Evolutionary conservation across 2,329 filamentous ascomycete genomes (phyloP), one percentile per base, ranked within the genome.

Genomic region (Fusarium compactum): DNA sequence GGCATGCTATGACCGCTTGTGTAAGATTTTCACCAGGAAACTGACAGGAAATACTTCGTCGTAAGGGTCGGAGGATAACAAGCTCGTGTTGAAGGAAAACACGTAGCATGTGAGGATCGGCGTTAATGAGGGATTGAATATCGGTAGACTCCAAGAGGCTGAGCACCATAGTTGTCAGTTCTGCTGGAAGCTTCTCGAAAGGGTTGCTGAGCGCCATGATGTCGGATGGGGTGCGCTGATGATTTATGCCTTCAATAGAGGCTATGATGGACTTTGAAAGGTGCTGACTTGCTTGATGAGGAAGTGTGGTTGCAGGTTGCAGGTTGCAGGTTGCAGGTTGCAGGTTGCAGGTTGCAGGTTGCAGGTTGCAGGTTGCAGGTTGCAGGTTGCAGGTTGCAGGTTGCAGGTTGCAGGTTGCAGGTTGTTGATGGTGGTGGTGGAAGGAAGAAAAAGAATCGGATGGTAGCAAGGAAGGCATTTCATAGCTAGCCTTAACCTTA

Each of bases 251-350:
- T 34, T 34, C 18, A 5, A 18, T 5, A 18, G 16, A 34, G 32
- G 0, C 5, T 34, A 0, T 0, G 32, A 34, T 34, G 8, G 1
- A 10, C 2, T 34, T 0, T 34, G 16, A 10, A 34, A 18, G 32
- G 0, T 3, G 8, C 5, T 34, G 32, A 18, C 15, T 18, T 18
- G 15, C 15, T 34, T 18, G 15, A 34, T 34, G 8, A 34, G 15
- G 32, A 34, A 9, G 32, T 18, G 15, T 8, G 15, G 32, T 34
- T 18, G 30, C 16, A 8, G 29, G 14, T 32, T 32, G 14, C 14
- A 16, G 27, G 27, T 30, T 30, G 6, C 14, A 16, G 27, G 27
- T 30, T 30, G 6, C 14, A 15, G 27, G 27, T 11, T 27, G 8
- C 25, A 29, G 12, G 14, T 16, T 34, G 32, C 10, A 16, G 27